Conservation (phyloP, 306 rosid genomes). For the Dalbergia oliveri region DNA sequence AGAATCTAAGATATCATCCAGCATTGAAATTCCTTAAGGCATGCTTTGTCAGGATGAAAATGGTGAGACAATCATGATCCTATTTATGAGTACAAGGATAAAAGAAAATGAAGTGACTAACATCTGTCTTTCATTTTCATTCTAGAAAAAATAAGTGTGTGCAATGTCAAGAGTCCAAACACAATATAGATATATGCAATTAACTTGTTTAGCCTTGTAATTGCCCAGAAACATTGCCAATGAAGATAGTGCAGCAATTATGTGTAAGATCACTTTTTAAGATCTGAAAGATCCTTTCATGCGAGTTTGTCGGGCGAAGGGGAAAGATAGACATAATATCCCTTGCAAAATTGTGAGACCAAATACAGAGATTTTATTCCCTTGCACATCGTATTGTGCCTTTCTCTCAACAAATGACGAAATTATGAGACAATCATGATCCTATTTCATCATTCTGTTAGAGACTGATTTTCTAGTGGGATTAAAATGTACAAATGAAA, state of each 20-base stretch:
- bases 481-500: too few species aligned
- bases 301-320: neutral
- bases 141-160: conserved; percentile 11
- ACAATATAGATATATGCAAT: conserved; percentile 1
- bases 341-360: neutral
- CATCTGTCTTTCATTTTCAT: conserved; percentile 31
- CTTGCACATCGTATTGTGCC: neutral
- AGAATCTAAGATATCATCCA: conserved; percentile 18
- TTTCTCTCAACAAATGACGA: neutral
- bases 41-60: conserved; percentile 4
- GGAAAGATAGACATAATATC: conserved; percentile 25
- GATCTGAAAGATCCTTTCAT: neutral
- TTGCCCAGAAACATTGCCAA: conserved; percentile 2
- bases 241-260: neutral
- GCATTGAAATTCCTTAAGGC: neutral
- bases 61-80: too few species aligned
- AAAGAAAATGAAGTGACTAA: conserved; percentile 6
- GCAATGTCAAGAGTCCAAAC: conserved; percentile 29
- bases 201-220: conserved; percentile 22
- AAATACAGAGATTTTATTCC: conserved; percentile 13
- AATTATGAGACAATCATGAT: conserved; percentile 1
- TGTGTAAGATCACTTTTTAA: neutral
- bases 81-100: neutral
- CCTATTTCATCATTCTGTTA: neutral
- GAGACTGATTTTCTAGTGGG: too few species aligned